Conservation (phyloP, 1,284 basidiomycete species). For the Retiboletus flavoniger region DNA sequence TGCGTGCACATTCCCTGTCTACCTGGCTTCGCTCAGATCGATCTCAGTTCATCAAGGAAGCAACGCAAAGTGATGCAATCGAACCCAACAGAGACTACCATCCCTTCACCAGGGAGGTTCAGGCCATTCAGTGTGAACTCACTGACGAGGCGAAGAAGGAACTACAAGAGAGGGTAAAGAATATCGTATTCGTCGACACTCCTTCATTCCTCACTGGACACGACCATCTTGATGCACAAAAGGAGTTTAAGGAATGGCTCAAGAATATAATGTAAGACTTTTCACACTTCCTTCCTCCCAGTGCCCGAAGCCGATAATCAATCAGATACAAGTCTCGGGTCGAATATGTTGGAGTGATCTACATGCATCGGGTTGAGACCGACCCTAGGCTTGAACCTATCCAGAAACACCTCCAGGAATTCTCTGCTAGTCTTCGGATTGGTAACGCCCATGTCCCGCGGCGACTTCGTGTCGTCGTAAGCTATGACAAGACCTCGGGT, state of each 20-base stretch:
- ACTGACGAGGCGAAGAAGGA: constrained; percentile 14
- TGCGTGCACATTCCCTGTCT: constrained; percentile 4
- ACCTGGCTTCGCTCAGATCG: not conserved
- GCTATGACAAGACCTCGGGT: constrained; percentile 15
- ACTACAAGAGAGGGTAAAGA: constrained; percentile 1
- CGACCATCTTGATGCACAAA: constrained; percentile 4
- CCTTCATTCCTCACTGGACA: constrained; percentile 23
- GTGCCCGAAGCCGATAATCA: not conserved
- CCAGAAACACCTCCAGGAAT: constrained; percentile 1
- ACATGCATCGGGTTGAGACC: constrained; percentile 25
- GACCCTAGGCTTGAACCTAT: constrained; percentile 16
- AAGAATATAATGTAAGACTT: not conserved
- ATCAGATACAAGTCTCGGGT: constrained; percentile 5
- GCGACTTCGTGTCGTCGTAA: constrained; percentile 10
- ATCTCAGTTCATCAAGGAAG: constrained; percentile 18
- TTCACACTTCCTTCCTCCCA: not conserved
- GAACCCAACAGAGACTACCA: constrained; percentile 11
- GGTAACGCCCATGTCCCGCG: not conserved
- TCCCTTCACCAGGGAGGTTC: constrained; percentile 14
- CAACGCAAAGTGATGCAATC: constrained; percentile 9
- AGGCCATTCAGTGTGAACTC: constrained; percentile 21
- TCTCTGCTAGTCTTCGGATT: not conserved
- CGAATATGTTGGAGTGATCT: constrained; percentile 15
- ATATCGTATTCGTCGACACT: constrained; percentile 22
- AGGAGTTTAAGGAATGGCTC: constrained; percentile 13